A percentile compares a stretch with the other conserved stretches of the same genome.
Conservation (phyloP, 106 monocot species). For the Phalaenopsis aphrodite region DNA sequence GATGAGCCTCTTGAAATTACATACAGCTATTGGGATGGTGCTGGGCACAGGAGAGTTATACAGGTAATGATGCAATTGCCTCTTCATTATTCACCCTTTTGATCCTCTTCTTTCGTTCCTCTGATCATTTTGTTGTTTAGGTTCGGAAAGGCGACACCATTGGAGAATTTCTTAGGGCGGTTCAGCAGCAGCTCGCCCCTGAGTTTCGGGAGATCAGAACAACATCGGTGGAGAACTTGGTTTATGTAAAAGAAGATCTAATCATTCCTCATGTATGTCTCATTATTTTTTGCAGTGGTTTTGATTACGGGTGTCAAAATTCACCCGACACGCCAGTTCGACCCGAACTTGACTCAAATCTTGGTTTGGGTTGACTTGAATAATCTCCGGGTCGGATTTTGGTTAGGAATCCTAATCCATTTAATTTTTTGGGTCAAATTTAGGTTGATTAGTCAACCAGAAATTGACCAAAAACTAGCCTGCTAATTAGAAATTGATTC, state of each 20-base stretch:
- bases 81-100: neutral
- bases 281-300: neutral
- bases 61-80: slow-evolving; percentile 30
- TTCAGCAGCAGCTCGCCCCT: slow-evolving; percentile 93
- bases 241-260: slow-evolving; percentile 98
- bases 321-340: no score
- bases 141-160: slow-evolving; percentile 91
- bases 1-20: slow-evolving; percentile 97
- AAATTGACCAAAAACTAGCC: no score
- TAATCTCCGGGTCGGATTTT: no score
- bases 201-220: slow-evolving; percentile 94
- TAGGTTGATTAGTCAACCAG: no score
- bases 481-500: no score
- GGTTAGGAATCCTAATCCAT: no score
- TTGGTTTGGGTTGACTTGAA: no score
- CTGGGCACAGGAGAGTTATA: slow-evolving; percentile 86
- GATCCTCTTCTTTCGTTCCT: neutral
- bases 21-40: slow-evolving; percentile 99
- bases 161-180: slow-evolving; percentile 93
- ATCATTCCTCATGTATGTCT: slow-evolving; percentile 86
- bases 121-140: slow-evolving; percentile 18
- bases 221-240: slow-evolving; percentile 90
- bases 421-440: no score
- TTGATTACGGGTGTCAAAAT: neutral
- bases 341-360: no score